phyloP scores from a whole-genome alignment of 2,329 filamentous ascomycete genomes.

The Trichoderma cornu-damae region DNA sequence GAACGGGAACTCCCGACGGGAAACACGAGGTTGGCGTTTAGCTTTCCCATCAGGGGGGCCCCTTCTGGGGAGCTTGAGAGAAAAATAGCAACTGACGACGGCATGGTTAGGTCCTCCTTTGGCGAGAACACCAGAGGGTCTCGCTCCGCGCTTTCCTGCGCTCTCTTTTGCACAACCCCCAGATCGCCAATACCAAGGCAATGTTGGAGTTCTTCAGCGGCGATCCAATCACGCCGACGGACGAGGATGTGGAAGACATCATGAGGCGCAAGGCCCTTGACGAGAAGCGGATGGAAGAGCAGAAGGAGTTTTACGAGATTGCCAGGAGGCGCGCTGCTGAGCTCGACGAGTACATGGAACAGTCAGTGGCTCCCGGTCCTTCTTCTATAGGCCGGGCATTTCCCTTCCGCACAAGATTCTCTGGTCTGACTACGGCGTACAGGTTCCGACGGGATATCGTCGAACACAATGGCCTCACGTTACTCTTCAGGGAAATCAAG shows the following conservation, averaged over 20 bases:
- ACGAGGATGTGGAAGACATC: slow-evolving; percentile 82
- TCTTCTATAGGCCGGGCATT: background rate
- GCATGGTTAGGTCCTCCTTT: slow-evolving; percentile 55
- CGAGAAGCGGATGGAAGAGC: slow-evolving; percentile 82
- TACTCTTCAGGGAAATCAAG: slow-evolving; percentile 87
- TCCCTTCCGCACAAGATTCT: background rate
- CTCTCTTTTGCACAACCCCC: slow-evolving; percentile 75
- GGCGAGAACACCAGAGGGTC: slow-evolving; percentile 84
- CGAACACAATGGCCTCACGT: slow-evolving; percentile 78
- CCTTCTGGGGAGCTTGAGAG: no score
- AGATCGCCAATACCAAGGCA: slow-evolving; percentile 75
- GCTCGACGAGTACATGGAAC: slow-evolving; percentile 95
- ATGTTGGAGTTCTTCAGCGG: slow-evolving; percentile 77
- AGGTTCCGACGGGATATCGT: slow-evolving; percentile 63
- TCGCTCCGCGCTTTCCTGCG: slow-evolving; percentile 89
- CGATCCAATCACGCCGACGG: slow-evolving; percentile 66
- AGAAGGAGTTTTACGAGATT: slow-evolving; percentile 92
- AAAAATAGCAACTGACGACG: slow-evolving; percentile 27
- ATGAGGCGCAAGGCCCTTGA: slow-evolving; percentile 75
- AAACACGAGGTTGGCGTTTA: slow-evolving; percentile 26
- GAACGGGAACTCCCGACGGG: slow-evolving; percentile 20
- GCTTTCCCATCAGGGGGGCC: no score
- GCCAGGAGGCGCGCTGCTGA: slow-evolving; percentile 84
- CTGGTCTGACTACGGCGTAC: slow-evolving; percentile 18
- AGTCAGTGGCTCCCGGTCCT: slow-evolving; percentile 47